These are phyloP conservation scores for Cerrena zonata DNA, from an alignment of 1,284 basidiomycete species.

Conservation along the genomic window DNA sequence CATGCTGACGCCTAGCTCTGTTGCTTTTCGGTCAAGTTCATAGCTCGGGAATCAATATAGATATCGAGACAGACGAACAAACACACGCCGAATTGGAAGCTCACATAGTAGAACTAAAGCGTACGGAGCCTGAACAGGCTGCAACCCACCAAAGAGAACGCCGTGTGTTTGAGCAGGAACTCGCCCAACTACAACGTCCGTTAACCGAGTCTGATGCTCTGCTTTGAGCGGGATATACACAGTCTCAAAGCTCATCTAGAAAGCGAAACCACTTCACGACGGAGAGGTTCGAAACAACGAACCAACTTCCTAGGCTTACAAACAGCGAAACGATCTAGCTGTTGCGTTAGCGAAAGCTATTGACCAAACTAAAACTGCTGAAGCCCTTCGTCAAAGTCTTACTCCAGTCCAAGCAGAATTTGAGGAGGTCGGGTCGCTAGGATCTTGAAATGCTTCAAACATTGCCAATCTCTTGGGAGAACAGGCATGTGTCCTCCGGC, in stretches of 20 bases:
- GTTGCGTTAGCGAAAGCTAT: slow-evolving; percentile 65
- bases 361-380: slow-evolving; percentile 56
- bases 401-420: slow-evolving; percentile 55
- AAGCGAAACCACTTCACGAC: slow-evolving; percentile 50
- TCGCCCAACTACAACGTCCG: slow-evolving; percentile 43
- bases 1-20: not conserved
- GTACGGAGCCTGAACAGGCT: slow-evolving; percentile 50
- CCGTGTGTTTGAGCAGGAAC: slow-evolving; percentile 46
- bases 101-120: slow-evolving; percentile 52
- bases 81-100: slow-evolving; percentile 64
- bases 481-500: slow-evolving; percentile 60
- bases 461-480: slow-evolving; percentile 66
- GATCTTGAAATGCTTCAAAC: slow-evolving; percentile 59
- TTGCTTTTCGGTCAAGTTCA: no score
- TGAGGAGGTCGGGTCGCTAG: slow-evolving; percentile 69
- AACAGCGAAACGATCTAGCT: slow-evolving; percentile 54
- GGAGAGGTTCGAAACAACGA: slow-evolving; percentile 64
- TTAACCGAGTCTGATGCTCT: slow-evolving; percentile 36
- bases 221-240: slow-evolving; percentile 58
- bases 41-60: slow-evolving; percentile 32
- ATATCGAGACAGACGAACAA: slow-evolving; percentile 62
- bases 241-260: slow-evolving; percentile 60
- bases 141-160: slow-evolving; percentile 50
- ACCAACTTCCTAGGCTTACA: slow-evolving; percentile 53
- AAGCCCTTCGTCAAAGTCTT: slow-evolving; percentile 67